These are phyloP conservation scores for Plasmodium yoelii DNA, from an alignment of 169 alveolate genomes.

Conservation along the genomic window DNA sequence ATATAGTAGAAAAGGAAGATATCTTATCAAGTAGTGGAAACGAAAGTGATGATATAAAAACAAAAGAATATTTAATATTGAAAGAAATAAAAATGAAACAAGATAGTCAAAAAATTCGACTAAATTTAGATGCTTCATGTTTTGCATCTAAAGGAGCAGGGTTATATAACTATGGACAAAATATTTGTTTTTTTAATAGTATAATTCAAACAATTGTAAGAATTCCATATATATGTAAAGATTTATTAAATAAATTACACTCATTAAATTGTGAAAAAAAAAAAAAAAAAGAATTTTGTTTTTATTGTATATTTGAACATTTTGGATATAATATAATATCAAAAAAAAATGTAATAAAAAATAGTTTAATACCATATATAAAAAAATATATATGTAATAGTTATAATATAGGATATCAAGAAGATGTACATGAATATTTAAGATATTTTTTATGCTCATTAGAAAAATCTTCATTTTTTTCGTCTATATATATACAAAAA, in stretches of 20 bases:
- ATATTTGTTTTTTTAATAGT: conserved; percentile 85
- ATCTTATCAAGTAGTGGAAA: background rate
- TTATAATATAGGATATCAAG: conserved; percentile 81
- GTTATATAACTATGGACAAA: conserved; percentile 83
- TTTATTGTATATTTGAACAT: conserved; percentile 80
- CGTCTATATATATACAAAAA: conserved; percentile 49
- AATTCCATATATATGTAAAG: conserved; percentile 82
- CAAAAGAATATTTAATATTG: conserved; percentile 38
- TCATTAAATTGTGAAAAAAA: conserved; percentile 77
- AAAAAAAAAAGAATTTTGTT: conserved; percentile 76
- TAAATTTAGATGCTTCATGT: conserved; percentile 48
- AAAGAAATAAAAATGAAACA: conserved; percentile 60
- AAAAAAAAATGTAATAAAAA: conserved; percentile 74
- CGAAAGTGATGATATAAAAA: conserved; percentile 3
- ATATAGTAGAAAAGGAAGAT: background rate
- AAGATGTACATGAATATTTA: conserved; percentile 83
- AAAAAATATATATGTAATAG: conserved; percentile 80
- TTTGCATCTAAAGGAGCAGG: conserved; percentile 81
- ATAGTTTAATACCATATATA: conserved; percentile 72
- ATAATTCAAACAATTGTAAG: conserved; percentile 81
- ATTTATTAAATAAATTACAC: conserved; percentile 76
- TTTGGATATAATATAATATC: conserved; percentile 73
- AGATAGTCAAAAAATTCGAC: conserved; percentile 38
- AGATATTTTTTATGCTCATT: conserved; percentile 80
- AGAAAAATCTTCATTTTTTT: conserved; percentile 78